Percentiles rank a stretch among this genome's conserved stretches.
Evolutionary conservation across 371 early-diverging fungal genomes (phyloP).

Genomic region (Saksenaea vasiformis): DNA sequence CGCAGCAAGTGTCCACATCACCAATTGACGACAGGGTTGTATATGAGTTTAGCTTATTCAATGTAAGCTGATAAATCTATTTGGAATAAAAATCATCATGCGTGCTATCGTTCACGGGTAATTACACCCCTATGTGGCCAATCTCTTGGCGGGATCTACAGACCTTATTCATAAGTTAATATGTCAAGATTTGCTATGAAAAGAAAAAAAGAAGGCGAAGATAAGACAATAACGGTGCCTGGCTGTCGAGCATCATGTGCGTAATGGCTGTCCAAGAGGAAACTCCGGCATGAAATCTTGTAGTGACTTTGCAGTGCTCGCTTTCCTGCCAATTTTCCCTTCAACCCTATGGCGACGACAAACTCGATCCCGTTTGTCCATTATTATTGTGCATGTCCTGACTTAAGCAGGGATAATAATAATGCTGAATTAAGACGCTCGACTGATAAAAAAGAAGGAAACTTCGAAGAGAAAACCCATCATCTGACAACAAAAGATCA

Average conservation of each 20-base stretch:
- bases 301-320: not conserved
- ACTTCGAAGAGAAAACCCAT: slow-evolving; percentile 1
- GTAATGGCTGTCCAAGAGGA: not conserved
- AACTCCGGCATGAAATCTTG: not conserved
- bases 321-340: not conserved
- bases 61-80: too few relatives aligned
- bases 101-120: too few relatives aligned
- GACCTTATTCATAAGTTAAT: too few relatives aligned
- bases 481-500: slow-evolving; percentile 3
- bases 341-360: not conserved
- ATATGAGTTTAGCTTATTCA: too few relatives aligned
- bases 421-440: not conserved
- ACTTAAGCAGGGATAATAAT: slow-evolving; percentile 10
- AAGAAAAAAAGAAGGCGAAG: not conserved
- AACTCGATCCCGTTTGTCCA: slow-evolving; percentile 48
- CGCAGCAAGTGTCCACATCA: too few relatives aligned
- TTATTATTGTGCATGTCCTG: slow-evolving; percentile 52
- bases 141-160: too few relatives aligned
- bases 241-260: not conserved
- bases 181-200: too few relatives aligned
- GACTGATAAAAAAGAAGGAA: slow-evolving; percentile 19
- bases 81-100: too few relatives aligned
- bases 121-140: too few relatives aligned
- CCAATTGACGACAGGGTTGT: too few relatives aligned
- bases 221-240: too few relatives aligned